Percentiles rank a stretch among this genome's conserved stretches.
Evolutionary conservation across 768 basidiomycete genomes (phyloP).

Genomic region (Antrodiella citrinella): DNA sequence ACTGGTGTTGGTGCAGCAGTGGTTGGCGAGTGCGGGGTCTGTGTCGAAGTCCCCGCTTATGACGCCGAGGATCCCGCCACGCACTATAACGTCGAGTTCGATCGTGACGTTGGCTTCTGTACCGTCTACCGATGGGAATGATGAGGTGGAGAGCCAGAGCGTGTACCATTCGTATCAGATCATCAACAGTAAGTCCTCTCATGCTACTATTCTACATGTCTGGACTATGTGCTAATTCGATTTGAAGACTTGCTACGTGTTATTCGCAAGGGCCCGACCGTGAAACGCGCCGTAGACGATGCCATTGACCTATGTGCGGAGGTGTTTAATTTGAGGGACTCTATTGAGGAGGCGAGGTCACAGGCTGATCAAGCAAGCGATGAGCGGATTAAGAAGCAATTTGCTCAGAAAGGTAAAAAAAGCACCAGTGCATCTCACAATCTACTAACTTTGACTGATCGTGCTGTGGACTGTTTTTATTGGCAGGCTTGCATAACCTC

Average conservation of each 20-base stretch:
- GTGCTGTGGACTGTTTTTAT: too few relatives aligned
- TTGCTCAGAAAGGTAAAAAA: conserved; percentile 61
- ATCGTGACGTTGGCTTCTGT: conserved; percentile 39
- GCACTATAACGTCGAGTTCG: conserved; percentile 28
- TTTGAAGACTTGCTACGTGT: conserved; percentile 71
- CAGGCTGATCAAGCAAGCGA: conserved; percentile 72
- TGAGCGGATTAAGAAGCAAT: conserved; percentile 54
- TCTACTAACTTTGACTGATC: neutral
- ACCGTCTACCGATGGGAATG: conserved; percentile 25
- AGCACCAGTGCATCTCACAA: too few relatives aligned
- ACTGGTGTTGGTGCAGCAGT: conserved; percentile 74
- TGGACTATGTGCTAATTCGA: conserved; percentile 6
- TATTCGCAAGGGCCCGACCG: conserved; percentile 74
- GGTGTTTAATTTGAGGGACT: conserved; percentile 79
- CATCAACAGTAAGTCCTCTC: conserved; percentile 67
- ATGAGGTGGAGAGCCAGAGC: conserved; percentile 22
- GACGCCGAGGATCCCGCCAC: too few relatives aligned
- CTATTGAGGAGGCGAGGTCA: conserved; percentile 78
- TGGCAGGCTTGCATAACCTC: conserved; percentile 69
- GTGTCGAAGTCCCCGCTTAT: too few relatives aligned
- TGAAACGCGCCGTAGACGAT: conserved; percentile 82
- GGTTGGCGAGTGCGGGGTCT: conserved; percentile 45
- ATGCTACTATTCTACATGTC: neutral
- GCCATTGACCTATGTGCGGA: conserved; percentile 81
- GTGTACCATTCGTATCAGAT: conserved; percentile 69